Evolutionary conservation across 192 early-diverging fungal genomes (phyloP).

Genomic region (Rhizophagus clarus): DNA sequence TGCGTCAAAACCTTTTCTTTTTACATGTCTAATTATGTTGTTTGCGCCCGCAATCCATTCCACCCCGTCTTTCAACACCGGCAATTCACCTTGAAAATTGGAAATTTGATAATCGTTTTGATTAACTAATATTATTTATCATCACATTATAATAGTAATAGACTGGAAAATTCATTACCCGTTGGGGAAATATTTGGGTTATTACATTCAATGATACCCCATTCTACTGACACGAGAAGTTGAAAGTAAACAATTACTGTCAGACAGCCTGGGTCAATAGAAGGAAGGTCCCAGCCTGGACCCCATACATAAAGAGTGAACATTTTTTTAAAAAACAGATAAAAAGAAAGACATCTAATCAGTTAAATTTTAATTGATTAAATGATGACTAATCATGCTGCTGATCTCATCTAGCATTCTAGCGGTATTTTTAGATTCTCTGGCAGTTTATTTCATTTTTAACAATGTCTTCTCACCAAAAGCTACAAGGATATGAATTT

Average conservation of each 20-base stretch:
- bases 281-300: slow-evolving; percentile 59
- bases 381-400: too few species aligned
- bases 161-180: slow-evolving; percentile 39
- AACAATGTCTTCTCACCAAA: background rate
- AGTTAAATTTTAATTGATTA: too few species aligned
- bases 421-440: too few species aligned
- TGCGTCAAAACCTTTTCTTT: slow-evolving; percentile 47
- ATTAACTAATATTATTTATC: background rate
- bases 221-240: slow-evolving; percentile 53
- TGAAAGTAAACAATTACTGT: slow-evolving; percentile 65
- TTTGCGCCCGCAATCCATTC: slow-evolving; percentile 55
- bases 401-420: too few species aligned
- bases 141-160: background rate
- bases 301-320: slow-evolving; percentile 74
- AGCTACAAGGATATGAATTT: slow-evolving; percentile 24
- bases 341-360: too few species aligned
- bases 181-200: slow-evolving; percentile 67
- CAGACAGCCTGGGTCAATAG: slow-evolving; percentile 75
- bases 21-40: slow-evolving; percentile 52
- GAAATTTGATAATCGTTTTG: background rate
- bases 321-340: background rate
- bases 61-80: slow-evolving; percentile 63
- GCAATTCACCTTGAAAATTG: slow-evolving; percentile 62
- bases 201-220: slow-evolving; percentile 60
- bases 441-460: background rate